These are phyloP conservation scores for Stemphylium lycopersici DNA, from an alignment of 2,329 filamentous ascomycete species.

Conservation along the genomic window DNA sequence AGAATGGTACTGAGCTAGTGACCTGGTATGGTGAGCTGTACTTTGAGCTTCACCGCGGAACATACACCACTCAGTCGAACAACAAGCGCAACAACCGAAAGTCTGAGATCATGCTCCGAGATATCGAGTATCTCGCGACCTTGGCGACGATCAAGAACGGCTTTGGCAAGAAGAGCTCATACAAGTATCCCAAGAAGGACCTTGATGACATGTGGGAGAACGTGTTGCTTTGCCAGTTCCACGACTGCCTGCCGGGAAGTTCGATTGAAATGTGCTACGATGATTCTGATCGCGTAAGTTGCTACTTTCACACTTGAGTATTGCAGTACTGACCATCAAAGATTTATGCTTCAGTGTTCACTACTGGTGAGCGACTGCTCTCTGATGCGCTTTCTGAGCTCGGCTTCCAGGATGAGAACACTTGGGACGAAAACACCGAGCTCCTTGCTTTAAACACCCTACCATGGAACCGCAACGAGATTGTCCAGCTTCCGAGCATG, in stretches of 20 bases:
- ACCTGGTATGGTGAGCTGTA: constrained; percentile 99
- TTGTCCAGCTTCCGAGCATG: constrained; percentile 65
- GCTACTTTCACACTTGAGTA: neutral
- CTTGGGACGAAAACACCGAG: constrained; percentile 50
- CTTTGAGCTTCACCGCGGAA: constrained; percentile 95
- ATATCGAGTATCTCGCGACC: constrained; percentile 87
- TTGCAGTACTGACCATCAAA: constrained; percentile 32
- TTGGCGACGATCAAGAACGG: constrained; percentile 76
- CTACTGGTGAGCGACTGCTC: constrained; percentile 74
- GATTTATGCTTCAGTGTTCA: constrained; percentile 82
- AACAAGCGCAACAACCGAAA: constrained; percentile 95
- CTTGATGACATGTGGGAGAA: constrained; percentile 96
- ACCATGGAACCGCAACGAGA: constrained; percentile 79
- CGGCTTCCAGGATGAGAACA: constrained; percentile 61
- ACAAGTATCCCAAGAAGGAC: constrained; percentile 92
- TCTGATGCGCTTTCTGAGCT: constrained; percentile 72
- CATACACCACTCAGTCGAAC: constrained; percentile 96
- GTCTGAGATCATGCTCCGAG: constrained; percentile 81
- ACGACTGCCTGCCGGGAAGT: constrained; percentile 94
- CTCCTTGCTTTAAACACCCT: constrained; percentile 80
- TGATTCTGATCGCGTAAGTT: constrained; percentile 76
- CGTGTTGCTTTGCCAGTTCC: constrained; percentile 92
- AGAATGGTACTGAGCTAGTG: constrained; percentile 71
- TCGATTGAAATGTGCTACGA: constrained; percentile 98
- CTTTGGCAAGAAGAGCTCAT: constrained; percentile 55